Base-by-base conservation (phyloP, 2,329 filamentous ascomycete genomes). In the Pseudogymnoascus sp. region DNA sequence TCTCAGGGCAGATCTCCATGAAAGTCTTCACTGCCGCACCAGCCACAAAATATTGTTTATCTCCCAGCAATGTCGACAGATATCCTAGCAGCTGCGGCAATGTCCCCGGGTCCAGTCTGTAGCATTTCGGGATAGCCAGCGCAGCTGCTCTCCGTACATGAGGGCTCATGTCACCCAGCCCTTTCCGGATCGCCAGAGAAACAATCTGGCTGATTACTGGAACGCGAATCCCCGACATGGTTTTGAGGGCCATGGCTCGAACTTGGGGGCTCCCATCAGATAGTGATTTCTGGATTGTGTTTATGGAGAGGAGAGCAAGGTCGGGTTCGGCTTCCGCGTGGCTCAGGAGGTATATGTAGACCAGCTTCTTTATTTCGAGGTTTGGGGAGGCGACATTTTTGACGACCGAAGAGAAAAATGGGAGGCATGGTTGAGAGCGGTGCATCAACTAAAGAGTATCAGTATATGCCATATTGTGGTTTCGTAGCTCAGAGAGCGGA, bases 191-290 rank as follows among this genome's bases (percentile, higher is more conserved):
- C 3, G 92, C 95, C 65, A 99, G 78, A 15, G 91, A 93, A 15
- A 99, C 93, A 67, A 99, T 97, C 77, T 97, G 95, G 71, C 91
- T 96, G 76, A 99, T 99, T 61, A 97, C 93, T 0, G 95, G 93
- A 0, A 99, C 93, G n/a, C 90, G 85, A 67, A 99, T 97, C 11
- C 91, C 92, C 0, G 93, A 96, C 93, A 99, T 99, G 68, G 95
- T 96, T 67, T 93, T 91, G 66, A 99, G 82, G 0, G 95, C 95
- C 71, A 99, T 88, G 21, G 93, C 91, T 68, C 95, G 88, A 19
- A 97, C 87, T 72, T 96, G 90, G 1, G 95, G 91, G 74, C 93
- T 97, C 64, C 88, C 82, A 76, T 99, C 95, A 23, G 92, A 96
- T 64, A 99, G 84, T 9, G 93, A 96, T 77, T 97, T 97, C 74